A percentile compares a stretch with the other conserved stretches of the same genome.
Conservation (phyloP, 768 basidiomycete species). For the Ephemerocybe angulata region DNA sequence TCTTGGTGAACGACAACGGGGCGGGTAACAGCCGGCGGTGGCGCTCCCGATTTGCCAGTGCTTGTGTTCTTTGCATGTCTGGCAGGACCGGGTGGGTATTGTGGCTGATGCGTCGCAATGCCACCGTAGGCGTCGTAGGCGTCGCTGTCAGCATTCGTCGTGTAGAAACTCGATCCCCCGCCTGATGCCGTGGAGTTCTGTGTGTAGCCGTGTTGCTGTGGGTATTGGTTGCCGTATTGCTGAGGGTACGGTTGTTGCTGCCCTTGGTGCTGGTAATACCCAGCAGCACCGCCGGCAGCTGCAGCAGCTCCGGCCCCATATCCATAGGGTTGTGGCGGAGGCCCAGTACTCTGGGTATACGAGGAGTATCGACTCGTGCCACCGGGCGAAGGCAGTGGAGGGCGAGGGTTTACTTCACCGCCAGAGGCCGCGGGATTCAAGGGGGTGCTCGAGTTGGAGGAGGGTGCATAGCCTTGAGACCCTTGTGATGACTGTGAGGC, state of each 20-base stretch:
- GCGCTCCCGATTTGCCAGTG: not conserved
- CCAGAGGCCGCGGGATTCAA: conserved; percentile 1
- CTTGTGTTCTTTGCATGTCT: not conserved
- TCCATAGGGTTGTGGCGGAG: not conserved
- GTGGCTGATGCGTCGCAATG: not conserved
- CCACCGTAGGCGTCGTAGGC: not conserved
- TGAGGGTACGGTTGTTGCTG: not conserved
- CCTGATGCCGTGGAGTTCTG: not conserved
- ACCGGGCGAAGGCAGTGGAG: not conserved
- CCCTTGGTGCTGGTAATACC: conserved; percentile 4
- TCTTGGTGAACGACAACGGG: conserved; percentile 27
- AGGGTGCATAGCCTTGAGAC: not conserved
- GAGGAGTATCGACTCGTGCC: too few relatives aligned
- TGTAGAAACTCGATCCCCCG: not conserved
- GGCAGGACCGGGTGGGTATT: not conserved
- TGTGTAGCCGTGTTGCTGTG: not conserved
- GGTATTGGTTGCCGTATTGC: not conserved
- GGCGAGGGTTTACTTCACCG: not conserved
- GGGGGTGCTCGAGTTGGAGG: not conserved
- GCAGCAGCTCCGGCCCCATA: not conserved
- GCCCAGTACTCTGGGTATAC: not conserved
- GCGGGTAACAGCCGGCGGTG: conserved; percentile 3
- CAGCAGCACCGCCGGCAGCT: not conserved
- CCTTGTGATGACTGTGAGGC: not conserved
- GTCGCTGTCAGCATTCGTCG: conserved; percentile 5